phyloP scores from a whole-genome alignment of 2,329 filamentous ascomycete genomes.

The Blumeria graminis region DNA sequence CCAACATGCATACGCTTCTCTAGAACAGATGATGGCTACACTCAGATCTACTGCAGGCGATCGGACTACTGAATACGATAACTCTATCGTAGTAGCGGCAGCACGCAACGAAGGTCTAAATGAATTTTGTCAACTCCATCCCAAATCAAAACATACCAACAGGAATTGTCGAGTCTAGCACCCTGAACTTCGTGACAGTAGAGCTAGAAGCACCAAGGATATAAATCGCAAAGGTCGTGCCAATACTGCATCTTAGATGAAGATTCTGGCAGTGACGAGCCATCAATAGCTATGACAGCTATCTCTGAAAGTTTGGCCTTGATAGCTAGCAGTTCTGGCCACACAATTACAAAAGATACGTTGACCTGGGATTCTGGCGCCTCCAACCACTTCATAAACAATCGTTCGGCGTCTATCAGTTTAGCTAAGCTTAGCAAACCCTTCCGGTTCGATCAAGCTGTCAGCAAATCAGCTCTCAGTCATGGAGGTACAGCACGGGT shows the following conservation, averaged over 20 bases:
- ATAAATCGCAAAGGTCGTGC: neutral
- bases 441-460: neutral
- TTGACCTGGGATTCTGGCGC: neutral
- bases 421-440: neutral
- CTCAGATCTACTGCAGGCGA: neutral
- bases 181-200: too few relatives aligned
- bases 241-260: too few relatives aligned
- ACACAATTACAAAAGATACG: neutral
- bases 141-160: too few relatives aligned
- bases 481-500: neutral
- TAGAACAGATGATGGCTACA: neutral
- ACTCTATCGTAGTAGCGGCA: neutral
- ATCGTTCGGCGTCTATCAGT: neutral
- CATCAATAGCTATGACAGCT: too few relatives aligned
- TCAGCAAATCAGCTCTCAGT: neutral
- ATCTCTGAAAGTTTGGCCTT: neutral
- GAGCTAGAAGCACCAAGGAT: too few relatives aligned
- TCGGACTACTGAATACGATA: neutral
- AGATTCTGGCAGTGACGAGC: neutral
- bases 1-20: neutral
- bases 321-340: neutral
- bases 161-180: too few relatives aligned
- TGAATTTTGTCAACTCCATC: too few relatives aligned
- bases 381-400: slow-evolving; percentile 1
- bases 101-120: neutral